These are phyloP conservation scores for Cryptosporidium meleagridis DNA, from an alignment of 169 alveolate species.

Conservation along the genomic window DNA sequence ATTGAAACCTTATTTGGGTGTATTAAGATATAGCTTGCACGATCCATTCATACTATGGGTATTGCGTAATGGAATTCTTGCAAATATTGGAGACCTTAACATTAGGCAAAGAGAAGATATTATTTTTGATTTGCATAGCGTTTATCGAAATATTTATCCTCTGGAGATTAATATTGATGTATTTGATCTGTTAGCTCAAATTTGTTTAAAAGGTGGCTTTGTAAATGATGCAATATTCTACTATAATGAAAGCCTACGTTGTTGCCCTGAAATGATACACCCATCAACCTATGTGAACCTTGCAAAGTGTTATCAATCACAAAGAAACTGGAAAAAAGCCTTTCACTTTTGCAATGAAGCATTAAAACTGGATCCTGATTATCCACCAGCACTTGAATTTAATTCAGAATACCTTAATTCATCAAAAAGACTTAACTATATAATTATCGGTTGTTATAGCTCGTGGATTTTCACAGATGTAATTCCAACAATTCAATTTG, in stretches of 20 bases:
- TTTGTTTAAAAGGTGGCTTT: slow-evolving; percentile 69
- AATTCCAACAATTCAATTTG: slow-evolving; percentile 69
- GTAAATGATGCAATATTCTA: slow-evolving; percentile 64
- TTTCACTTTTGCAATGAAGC: slow-evolving; percentile 54
- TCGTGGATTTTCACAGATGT: slow-evolving; percentile 68
- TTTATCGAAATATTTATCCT: slow-evolving; percentile 60
- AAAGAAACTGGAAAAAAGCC: slow-evolving; percentile 55
- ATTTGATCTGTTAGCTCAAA: slow-evolving; percentile 55
- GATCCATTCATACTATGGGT: slow-evolving; percentile 68
- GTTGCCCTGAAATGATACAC: slow-evolving; percentile 58
- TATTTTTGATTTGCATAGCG: slow-evolving; percentile 28
- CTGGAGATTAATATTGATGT: slow-evolving; percentile 56
- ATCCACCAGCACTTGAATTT: slow-evolving; percentile 58
- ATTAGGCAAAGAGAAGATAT: slow-evolving; percentile 56
- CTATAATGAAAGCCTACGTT: slow-evolving; percentile 44
- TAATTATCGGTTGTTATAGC: slow-evolving; percentile 49
- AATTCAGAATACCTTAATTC: slow-evolving; percentile 58
- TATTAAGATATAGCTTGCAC: slow-evolving; percentile 48
- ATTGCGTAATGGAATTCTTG: slow-evolving; percentile 35
- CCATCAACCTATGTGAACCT: slow-evolving; percentile 69
- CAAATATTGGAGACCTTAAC: slow-evolving; percentile 39
- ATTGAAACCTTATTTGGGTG: slow-evolving; percentile 47
- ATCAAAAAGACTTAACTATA: slow-evolving; percentile 37
- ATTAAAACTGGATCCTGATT: slow-evolving; percentile 35
- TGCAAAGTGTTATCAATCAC: slow-evolving; percentile 71